Conservation (phyloP, 2,329 filamentous ascomycete genomes). For the Botrytis cinerea region DNA sequence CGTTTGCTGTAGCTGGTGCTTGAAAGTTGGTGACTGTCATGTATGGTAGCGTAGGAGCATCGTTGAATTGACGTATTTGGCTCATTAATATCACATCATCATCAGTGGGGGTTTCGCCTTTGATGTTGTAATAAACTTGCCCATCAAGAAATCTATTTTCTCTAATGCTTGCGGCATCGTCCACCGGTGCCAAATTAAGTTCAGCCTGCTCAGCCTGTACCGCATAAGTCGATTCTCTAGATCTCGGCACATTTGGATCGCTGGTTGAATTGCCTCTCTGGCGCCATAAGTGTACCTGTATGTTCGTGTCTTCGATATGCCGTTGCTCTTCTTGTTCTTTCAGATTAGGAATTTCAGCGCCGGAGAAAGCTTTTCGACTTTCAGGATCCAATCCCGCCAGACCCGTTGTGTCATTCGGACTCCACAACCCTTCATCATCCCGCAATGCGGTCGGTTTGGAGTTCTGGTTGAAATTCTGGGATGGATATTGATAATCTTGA, state of each 20-base stretch:
- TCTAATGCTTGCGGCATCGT: constrained; percentile 39
- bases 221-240: constrained; percentile 32
- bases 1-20: constrained; percentile 49
- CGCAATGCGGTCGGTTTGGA: constrained; percentile 27
- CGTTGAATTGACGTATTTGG: constrained; percentile 41
- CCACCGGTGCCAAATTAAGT: constrained; percentile 34
- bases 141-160: constrained; percentile 40
- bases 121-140: constrained; percentile 39
- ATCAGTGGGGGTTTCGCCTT: constrained; percentile 30
- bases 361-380: constrained; percentile 31
- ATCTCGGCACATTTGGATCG: constrained; percentile 31
- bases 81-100: constrained; percentile 37
- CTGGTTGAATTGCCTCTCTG: constrained; percentile 33
- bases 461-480: constrained; percentile 18
- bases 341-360: constrained; percentile 36
- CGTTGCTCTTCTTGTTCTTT: constrained; percentile 41
- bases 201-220: constrained; percentile 29
- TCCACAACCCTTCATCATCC: constrained; percentile 38
- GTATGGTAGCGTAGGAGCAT: constrained; percentile 43
- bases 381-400: constrained; percentile 40
- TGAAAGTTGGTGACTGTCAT: constrained; percentile 45
- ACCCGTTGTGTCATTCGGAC: constrained; percentile 31
- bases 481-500: constrained; percentile 27
- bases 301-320: constrained; percentile 39
- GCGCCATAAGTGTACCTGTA: constrained; percentile 42